Evolutionary conservation across 2,329 filamentous ascomycete genomes (phyloP).

Genomic region (Dactylellina drechsleri): DNA sequence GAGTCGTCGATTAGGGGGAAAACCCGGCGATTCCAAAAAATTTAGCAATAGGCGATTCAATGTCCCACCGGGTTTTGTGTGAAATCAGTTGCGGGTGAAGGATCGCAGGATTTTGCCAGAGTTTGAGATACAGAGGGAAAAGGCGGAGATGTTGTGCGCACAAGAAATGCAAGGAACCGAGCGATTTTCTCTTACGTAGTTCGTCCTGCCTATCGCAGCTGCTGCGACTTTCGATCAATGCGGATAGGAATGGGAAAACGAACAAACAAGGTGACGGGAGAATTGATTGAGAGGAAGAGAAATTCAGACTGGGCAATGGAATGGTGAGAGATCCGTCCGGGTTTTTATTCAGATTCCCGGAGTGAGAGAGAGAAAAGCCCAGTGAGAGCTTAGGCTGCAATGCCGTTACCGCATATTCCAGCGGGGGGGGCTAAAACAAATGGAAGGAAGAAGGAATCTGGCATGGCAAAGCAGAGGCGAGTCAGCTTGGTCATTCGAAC

Average conservation of each 20-base stretch:
- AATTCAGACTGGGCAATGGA: background rate
- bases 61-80: background rate
- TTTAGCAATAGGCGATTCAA: too few relatives aligned
- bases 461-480: background rate
- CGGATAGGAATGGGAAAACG: too few relatives aligned
- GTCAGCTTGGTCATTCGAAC: constrained; percentile 11
- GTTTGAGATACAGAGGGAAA: background rate
- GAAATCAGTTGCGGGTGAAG: background rate
- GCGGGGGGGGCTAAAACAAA: background rate
- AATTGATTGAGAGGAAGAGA: background rate
- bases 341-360: constrained; percentile 5
- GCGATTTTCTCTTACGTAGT: constrained; percentile 28
- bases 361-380: constrained; percentile 3
- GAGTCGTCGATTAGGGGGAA: background rate
- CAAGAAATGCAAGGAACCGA: constrained; percentile 46
- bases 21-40: too few relatives aligned
- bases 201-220: background rate
- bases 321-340: background rate
- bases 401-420: background rate
- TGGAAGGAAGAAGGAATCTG: background rate
- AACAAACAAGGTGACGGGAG: background rate
- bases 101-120: constrained; percentile 2
- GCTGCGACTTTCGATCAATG: background rate
- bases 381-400: constrained; percentile 11
- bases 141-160: background rate